Evolutionary conservation across 1,139 yeast genomes (phyloP).

Genomic region (Eremothecium gossypii): DNA sequence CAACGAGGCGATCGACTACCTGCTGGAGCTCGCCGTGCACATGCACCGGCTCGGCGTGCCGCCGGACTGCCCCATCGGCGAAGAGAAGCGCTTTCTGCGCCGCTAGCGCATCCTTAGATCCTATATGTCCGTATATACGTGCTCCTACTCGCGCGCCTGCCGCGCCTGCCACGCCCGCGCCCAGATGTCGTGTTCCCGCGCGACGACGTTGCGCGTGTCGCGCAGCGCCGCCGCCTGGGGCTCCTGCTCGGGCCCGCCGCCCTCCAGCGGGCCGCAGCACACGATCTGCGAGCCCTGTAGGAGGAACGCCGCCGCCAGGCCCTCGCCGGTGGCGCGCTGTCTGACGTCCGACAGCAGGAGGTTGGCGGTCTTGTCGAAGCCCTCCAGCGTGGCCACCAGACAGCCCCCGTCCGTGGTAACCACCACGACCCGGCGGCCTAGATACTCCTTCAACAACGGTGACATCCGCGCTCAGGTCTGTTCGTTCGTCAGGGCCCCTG

Average conservation of each 20-base stretch:
- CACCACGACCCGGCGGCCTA: conserved; percentile 47
- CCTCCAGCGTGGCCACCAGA: conserved; percentile 60
- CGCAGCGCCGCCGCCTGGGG: conserved; percentile 28
- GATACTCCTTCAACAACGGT: conserved; percentile 25
- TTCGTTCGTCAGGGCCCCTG: not conserved
- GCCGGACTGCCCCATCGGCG: conserved; percentile 34
- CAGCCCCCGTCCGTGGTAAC: conserved; percentile 79
- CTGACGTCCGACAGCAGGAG: conserved; percentile 53
- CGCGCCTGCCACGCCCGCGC: conserved; percentile 15
- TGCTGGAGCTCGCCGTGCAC: conserved; percentile 74
- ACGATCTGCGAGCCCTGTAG: conserved; percentile 81
- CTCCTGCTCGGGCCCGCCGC: conserved; percentile 38
- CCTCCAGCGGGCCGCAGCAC: conserved; percentile 56
- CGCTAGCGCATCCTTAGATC: conserved; percentile 5
- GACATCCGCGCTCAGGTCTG: conserved; percentile 17
- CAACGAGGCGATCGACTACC: conserved; percentile 87
- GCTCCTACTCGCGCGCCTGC: not conserved
- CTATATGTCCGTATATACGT: too few species aligned
- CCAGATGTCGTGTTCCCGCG: conserved; percentile 27
- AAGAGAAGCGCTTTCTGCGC: conserved; percentile 24
- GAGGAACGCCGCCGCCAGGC: conserved; percentile 29
- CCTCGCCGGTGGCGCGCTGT: conserved; percentile 38
- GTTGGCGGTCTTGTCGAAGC: conserved; percentile 77
- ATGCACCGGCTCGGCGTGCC: conserved; percentile 60
- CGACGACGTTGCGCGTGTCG: conserved; percentile 32